Conservation (phyloP, 2,329 filamentous ascomycete genomes). For the Pyrenophora graminea region DNA sequence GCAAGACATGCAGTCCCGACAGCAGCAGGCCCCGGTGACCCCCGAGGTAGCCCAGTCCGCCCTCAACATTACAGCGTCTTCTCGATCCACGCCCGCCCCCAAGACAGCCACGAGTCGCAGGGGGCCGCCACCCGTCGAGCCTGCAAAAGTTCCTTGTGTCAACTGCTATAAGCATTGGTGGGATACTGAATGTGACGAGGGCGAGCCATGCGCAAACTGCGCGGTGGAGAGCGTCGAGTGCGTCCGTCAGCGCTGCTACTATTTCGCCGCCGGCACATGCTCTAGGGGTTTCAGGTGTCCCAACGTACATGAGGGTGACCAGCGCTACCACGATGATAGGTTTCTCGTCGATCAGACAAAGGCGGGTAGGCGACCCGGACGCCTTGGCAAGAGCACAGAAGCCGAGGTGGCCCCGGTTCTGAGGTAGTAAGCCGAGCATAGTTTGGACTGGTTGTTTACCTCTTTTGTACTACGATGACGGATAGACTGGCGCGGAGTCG, state of each 20-base stretch:
- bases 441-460: no score
- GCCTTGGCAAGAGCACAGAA: neutral
- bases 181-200: neutral
- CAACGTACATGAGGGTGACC: neutral
- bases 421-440: neutral
- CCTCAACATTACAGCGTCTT: no score
- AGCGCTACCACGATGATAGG: neutral
- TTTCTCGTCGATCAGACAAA: neutral
- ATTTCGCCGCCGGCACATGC: neutral
- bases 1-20: no score
- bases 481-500: no score
- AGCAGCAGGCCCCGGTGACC: no score
- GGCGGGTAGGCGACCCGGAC: neutral
- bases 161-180: slow-evolving; percentile 3
- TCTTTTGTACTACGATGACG: no score
- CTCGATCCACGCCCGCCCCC: no score
- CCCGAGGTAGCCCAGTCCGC: no score
- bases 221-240: neutral
- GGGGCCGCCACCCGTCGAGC: no score
- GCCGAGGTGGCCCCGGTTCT: neutral
- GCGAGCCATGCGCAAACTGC: slow-evolving; percentile 1
- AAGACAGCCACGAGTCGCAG: no score
- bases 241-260: slow-evolving; percentile 1
- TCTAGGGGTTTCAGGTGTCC: neutral
- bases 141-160: neutral